Base-by-base conservation (phyloP, 1,284 basidiomycete genomes). In the Tylopilus sp. region DNA sequence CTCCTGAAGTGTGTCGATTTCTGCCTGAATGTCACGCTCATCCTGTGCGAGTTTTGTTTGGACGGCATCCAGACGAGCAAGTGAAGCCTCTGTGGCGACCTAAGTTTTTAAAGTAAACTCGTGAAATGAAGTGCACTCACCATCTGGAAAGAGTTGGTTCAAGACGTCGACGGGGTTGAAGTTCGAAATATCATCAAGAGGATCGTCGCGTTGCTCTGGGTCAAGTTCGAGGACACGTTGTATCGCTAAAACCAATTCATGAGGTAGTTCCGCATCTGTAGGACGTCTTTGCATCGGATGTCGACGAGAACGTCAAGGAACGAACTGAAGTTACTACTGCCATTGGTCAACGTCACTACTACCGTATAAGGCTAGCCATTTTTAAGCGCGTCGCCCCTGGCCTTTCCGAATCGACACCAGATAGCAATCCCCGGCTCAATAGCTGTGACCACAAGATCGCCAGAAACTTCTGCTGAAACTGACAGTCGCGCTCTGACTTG, bases 91-190 rank as follows among this genome's bases (percentile, higher is more conserved):
- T 95, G 74, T 53, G 66, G 52, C 18, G 59, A 52, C 24, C 10
- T 39, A 29, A 44, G 36, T n/a, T 69, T 47, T 67, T 47, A 19
- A 62, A 58, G 10, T 41, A 38, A 36, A 58, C 38, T 26, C 24
- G 53, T 49, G 26, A 53, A 19, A 36, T 12, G 41, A 38, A 32
- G 57, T 39, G 51, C 52, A 78, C 88, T 65, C 67, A 94, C 93
- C 94, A 77, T 94, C 84, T 1, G 92, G 93, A 72, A 95, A 92
- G 70, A 92, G 86, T 53, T 84, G 82, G 69, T 95, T 95, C 62
- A 95, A 80, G 13, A 90, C 82, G 58, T 86, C 80, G 12, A 88
- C 79, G 0, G 88, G 81, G 70, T 82, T 84, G 77, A 94, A 92
- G 57, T 83, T 83, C 0, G 87, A 84, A 58, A 91, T 79, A 38